Base-by-base conservation (phyloP, 2,329 filamentous ascomycete genomes). In the Metarhizium album region DNA sequence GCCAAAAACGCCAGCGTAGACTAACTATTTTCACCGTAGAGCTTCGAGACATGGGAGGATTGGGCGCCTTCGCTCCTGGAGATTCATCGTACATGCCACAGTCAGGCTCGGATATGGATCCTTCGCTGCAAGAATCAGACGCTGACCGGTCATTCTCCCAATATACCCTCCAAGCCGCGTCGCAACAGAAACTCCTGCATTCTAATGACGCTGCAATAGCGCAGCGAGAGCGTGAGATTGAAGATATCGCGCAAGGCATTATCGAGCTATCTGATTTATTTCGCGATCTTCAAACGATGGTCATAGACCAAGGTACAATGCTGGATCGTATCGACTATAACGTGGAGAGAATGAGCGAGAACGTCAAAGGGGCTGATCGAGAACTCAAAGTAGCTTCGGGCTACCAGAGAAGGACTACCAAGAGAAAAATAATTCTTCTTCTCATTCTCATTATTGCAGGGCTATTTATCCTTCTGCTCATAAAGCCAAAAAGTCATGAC, bases 321-420 rank as follows among this genome's bases (percentile, higher is more conserved):
- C 76, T 95, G 22, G 90, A 95, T 67, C 84, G 93, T 62, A 94
- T 95, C 60, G 95, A 98, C 68, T 98, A 96, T 71, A 98, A 98
- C 61, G 90, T 98, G 49, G 93, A 98, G 70, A 80, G 85, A 54
- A 96, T 97, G 87, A 82, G 83, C n/a, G 84, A 83, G 20, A 90
- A 97, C 62, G 89, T 98, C 52, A 95, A 95, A 65, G 87, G 79
- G 20, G 93, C 93, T 3, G 88, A 95, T 55, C 93, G 91, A 66
- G 93, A 98, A 70, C 78, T 98, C 50, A 89, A 83, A 55, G 83
- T 94, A 51, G 86, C 93, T 14, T 90, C 86, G 4, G 86, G 86
- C 18, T 97, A 97, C 63, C 93, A 98, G 72, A 83, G 82, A 65
- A 85, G 83, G 63, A 86, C 85, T 48, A 90, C 87, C 22, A 98